A percentile compares a stretch with the other conserved stretches of the same genome.
phyloP scores from a whole-genome alignment of 805 yeast species.

The Maudiozyma saulgeensis region DNA sequence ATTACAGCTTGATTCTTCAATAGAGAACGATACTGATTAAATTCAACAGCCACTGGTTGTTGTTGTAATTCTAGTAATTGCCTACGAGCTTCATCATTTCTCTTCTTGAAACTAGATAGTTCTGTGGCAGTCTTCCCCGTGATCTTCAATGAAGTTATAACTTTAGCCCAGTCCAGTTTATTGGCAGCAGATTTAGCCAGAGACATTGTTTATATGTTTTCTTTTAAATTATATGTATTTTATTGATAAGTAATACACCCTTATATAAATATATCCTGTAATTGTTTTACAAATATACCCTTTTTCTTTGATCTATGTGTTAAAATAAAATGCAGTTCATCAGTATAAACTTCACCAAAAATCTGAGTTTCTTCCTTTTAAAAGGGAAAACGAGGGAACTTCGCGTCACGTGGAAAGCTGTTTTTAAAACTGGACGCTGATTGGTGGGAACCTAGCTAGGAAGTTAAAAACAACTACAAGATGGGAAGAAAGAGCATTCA shows the following conservation, averaged over 20 bases:
- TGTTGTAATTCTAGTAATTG: slow-evolving; percentile 57
- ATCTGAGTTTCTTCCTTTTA: too few relatives aligned
- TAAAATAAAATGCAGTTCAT: too few relatives aligned
- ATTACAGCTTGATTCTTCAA: slow-evolving; percentile 77
- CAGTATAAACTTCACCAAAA: too few relatives aligned
- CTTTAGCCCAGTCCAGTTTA: slow-evolving; percentile 92
- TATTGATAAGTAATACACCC: not conserved
- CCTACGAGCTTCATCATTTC: slow-evolving; percentile 96
- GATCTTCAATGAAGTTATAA: slow-evolving; percentile 78
- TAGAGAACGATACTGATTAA: slow-evolving; percentile 63
- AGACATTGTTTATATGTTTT: slow-evolving; percentile 16
- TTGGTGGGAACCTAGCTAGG: not conserved
- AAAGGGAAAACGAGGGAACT: too few relatives aligned
- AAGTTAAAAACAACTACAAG: too few relatives aligned
- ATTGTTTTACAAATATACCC: not conserved
- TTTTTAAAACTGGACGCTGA: not conserved
- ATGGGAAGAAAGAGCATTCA: too few relatives aligned
- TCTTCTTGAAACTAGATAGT: slow-evolving; percentile 88
- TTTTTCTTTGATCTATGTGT: too few relatives aligned
- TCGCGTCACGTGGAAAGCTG: too few relatives aligned
- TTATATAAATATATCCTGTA: not conserved
- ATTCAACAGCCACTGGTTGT: slow-evolving; percentile 74
- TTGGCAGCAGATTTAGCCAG: slow-evolving; percentile 51
- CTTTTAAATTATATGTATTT: not conserved
- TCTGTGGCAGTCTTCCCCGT: slow-evolving; percentile 87